These are phyloP conservation scores for Termitomyces sp. DNA, from an alignment of 768 basidiomycete genomes.

Conservation along the genomic window DNA sequence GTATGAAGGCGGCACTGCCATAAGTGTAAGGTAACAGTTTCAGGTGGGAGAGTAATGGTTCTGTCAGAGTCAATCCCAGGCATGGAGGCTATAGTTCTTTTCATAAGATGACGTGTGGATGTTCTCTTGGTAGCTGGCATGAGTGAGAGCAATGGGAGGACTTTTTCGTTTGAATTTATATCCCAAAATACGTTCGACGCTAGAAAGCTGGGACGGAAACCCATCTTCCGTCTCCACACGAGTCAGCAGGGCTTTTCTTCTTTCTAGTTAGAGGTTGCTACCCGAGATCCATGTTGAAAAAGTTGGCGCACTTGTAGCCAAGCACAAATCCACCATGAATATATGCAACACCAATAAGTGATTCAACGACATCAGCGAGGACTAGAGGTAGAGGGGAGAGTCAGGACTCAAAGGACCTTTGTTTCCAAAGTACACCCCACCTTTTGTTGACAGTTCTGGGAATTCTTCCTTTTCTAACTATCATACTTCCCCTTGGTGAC, in stretches of 20 bases:
- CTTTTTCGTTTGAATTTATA: slow-evolving; percentile 60
- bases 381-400: slow-evolving; percentile 28
- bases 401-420: not conserved
- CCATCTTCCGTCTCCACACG: slow-evolving; percentile 29
- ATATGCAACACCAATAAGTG: slow-evolving; percentile 76
- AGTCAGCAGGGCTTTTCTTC: slow-evolving; percentile 40
- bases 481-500: slow-evolving; percentile 7
- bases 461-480: slow-evolving; percentile 25
- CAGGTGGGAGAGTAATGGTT: slow-evolving; percentile 28
- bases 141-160: slow-evolving; percentile 67
- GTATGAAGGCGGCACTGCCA: slow-evolving; percentile 76
- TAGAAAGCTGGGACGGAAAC: slow-evolving; percentile 43
- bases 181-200: slow-evolving; percentile 63
- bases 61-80: slow-evolving; percentile 30
- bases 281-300: slow-evolving; percentile 57
- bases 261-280: slow-evolving; percentile 46
- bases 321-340: slow-evolving; percentile 60
- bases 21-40: slow-evolving; percentile 45
- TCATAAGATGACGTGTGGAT: slow-evolving; percentile 63
- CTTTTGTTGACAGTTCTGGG: slow-evolving; percentile 65
- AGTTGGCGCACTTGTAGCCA: slow-evolving; percentile 50
- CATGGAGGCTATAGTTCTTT: slow-evolving; percentile 62
- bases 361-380: slow-evolving; percentile 80
- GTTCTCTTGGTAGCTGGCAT: slow-evolving; percentile 63
- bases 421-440: slow-evolving; percentile 26